These are phyloP conservation scores for Senna tora DNA, from an alignment of 306 rosid genomes.

Conservation along the genomic window DNA sequence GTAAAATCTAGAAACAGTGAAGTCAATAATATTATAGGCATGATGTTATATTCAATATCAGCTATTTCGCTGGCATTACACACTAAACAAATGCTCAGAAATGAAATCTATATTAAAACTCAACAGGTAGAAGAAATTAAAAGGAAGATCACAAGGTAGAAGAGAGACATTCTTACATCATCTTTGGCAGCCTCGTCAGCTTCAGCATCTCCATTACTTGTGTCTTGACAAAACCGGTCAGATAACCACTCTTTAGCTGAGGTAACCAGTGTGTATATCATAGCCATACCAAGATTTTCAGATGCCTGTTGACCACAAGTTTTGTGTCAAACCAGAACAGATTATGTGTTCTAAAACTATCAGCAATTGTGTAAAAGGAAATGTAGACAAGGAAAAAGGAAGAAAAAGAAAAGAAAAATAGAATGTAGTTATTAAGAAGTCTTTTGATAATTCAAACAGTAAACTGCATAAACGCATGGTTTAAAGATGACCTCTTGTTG, in stretches of 20 bases:
- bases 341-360: conserved; percentile 41
- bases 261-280: conserved; percentile 92
- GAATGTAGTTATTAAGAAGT: conserved; percentile 26
- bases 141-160: conserved; percentile 25
- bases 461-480: conserved; percentile 27
- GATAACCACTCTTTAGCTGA: conserved; percentile 96
- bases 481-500: conserved; percentile 74
- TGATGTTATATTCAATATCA: conserved; percentile 2
- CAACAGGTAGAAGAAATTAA: conserved; percentile 30
- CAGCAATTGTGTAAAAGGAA: conserved; percentile 30
- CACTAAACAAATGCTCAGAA: conserved; percentile 21
- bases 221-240: conserved; percentile 73
- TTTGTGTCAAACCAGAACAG: conserved; percentile 36
- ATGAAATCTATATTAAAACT: conserved; percentile 10
- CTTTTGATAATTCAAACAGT: conserved; percentile 25
- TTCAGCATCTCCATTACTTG: conserved; percentile 51
- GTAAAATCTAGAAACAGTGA: not conserved
- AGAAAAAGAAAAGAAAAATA: conserved; percentile 13
- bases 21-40: not conserved
- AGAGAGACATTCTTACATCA: conserved; percentile 58
- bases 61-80: not conserved
- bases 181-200: conserved; percentile 90
- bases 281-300: conserved; percentile 99
- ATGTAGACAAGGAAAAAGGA: conserved; percentile 25
- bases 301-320: conserved; percentile 71